Evolutionary conservation across 257 asterid genomes (phyloP).

Genomic region (Hygrophila difformis): DNA sequence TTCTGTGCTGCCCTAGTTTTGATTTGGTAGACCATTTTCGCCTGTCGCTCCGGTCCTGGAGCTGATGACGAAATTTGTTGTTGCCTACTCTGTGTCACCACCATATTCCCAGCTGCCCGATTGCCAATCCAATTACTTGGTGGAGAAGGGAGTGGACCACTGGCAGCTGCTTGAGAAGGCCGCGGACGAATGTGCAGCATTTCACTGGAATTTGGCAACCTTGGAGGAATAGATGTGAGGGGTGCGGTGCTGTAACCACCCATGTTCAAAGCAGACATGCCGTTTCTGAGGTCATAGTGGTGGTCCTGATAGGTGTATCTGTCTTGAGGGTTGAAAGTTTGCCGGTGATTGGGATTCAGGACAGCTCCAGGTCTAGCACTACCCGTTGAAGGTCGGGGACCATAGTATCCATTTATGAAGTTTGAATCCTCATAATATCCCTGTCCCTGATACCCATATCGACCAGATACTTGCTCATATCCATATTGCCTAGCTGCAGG

Average conservation of each 20-base stretch:
- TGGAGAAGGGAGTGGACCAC: constrained; percentile 66
- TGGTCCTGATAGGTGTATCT: constrained; percentile 37
- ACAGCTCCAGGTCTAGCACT: constrained; percentile 26
- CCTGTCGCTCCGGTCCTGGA: constrained; percentile 30
- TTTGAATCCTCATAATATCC: constrained; percentile 32
- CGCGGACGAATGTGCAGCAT: constrained; percentile 12
- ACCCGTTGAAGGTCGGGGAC: constrained; percentile 31
- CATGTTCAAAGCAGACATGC: constrained; percentile 48
- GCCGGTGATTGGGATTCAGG: constrained; percentile 31
- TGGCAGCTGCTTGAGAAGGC: constrained; percentile 16
- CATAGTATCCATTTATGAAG: constrained; percentile 19
- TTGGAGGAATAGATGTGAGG: constrained; percentile 21
- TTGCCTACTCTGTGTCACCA: constrained; percentile 20
- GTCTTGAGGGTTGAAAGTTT: constrained; percentile 28
- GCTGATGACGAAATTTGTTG: constrained; percentile 19
- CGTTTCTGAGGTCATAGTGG: constrained; percentile 35
- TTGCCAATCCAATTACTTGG: constrained; percentile 58
- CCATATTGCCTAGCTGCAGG: constrained; percentile 38
- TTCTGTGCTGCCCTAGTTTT: no score
- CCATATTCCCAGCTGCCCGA: constrained; percentile 21
- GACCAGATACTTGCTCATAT: constrained; percentile 30
- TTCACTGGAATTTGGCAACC: constrained; percentile 30
- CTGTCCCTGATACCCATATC: constrained; percentile 29
- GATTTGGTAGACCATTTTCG: constrained; percentile 51
- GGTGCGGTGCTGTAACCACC: constrained; percentile 30